Base-by-base conservation (phyloP, 2,329 filamentous ascomycete species). In the Elsinoe australis region DNA sequence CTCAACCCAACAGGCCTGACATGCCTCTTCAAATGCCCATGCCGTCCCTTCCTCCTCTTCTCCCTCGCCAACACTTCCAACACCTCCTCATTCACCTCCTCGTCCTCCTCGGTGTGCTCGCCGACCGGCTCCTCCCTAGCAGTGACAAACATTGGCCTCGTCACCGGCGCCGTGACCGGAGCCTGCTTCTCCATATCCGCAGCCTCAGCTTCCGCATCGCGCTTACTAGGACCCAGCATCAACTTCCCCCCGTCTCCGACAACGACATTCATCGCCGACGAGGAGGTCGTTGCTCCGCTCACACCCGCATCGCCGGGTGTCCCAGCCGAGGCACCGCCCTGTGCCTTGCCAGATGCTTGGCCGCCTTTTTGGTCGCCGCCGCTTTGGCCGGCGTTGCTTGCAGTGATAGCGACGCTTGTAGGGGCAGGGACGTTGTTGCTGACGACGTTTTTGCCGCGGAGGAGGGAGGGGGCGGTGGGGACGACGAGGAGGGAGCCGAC, bases 21-120 rank as follows among this genome's bases (percentile, higher is more conserved):
- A 39, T 48, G 45, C 22, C 45, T 36, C 22, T 18, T 36, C 24
- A 18, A 14, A 31, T 48, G 45, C 18, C 33, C 24, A 14, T 34
- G 34, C 34, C 45, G 28, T 8, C 19, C 45, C 17, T 48, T 18
- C 31, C 44, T n/a, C n/a, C 24, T 18, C 34, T 39, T 48, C 33
- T 48, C 33, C 17, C 45, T 24, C 32, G 15, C 31, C 45, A 48
- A 10, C 9, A 36, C 21, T n/a, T 32, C 45, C 4, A 36, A 33
- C 12, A 36, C 3, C 18, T 26, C 45, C 26, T 22, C 42, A 15
- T 24, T 24, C 18, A n/a, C 28, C 22, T 29, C 45, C 17, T 39
- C 33, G 5, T 36, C 31, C 15, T 48, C 45, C 3, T 26, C 24
- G 21, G 5, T 8, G 15, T 6, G 21, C 26, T 48, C 32, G 2